A percentile compares a stretch with the other conserved stretches of the same genome.
These are phyloP conservation scores for Aureobasidium leucospermi DNA, from an alignment of 2,329 filamentous ascomycete species.

Conservation along the genomic window DNA sequence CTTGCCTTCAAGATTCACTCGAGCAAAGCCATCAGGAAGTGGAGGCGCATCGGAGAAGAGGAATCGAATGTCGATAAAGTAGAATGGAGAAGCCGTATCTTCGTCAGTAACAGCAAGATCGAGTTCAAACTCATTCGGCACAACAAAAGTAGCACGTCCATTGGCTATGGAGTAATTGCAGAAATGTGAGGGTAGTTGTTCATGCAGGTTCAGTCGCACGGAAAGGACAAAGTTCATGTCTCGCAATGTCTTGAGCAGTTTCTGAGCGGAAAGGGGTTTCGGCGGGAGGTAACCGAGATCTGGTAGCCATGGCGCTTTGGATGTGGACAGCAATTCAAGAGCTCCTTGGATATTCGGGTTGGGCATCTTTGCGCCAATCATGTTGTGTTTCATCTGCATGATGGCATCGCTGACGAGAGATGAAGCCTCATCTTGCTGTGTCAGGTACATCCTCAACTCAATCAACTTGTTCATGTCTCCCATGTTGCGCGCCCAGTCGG, in stretches of 20 bases:
- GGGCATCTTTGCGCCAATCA: conserved; percentile 67
- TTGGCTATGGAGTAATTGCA: conserved; percentile 69
- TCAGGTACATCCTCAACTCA: conserved; percentile 71
- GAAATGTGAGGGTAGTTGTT: conserved; percentile 73
- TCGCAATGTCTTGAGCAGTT: conserved; percentile 66
- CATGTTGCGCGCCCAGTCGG: conserved; percentile 79
- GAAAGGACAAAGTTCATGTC: conserved; percentile 79
- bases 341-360: conserved; percentile 90
- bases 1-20: conserved; percentile 59
- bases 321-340: conserved; percentile 73
- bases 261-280: conserved; percentile 60
- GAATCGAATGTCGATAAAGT: conserved; percentile 88
- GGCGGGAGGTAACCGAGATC: conserved; percentile 74
- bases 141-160: conserved; percentile 83
- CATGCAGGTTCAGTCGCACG: conserved; percentile 75
- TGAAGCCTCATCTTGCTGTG: conserved; percentile 34
- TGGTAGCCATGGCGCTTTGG: conserved; percentile 69
- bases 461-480: conserved; percentile 79
- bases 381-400: conserved; percentile 59
- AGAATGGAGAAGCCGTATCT: conserved; percentile 75
- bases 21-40: conserved; percentile 54
- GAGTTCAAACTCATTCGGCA: conserved; percentile 80
- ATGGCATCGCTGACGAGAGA: conserved; percentile 21
- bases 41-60: conserved; percentile 62
- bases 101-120: conserved; percentile 88